Base-by-base conservation (phyloP, 371 early-diverging fungal species). In the Syncephalastrum racemosum region DNA sequence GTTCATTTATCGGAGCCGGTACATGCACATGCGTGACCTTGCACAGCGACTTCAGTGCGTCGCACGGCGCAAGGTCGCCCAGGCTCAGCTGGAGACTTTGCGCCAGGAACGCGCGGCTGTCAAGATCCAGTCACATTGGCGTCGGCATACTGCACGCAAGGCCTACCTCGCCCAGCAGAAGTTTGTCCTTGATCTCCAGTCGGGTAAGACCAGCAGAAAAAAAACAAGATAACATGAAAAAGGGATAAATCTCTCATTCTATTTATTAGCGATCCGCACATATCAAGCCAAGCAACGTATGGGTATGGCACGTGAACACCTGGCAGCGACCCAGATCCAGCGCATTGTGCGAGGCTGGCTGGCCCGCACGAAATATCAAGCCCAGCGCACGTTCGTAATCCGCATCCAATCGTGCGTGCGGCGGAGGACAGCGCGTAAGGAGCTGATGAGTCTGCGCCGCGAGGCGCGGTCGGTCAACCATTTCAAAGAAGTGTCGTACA, bases 381-480 rank as follows among this genome's bases (percentile, higher is more conserved):
- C 67, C 16, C 74, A 79, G 25, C 39, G 77, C n/a, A 60, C 68
- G 53, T 70, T 80, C 22, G 70, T 97, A 24, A 67, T 93, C 16
- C 70, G 85, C 45, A 58, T 94, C 45, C 99, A 98, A 77, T 83
- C 90, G 4, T 87, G 85, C 50, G 62, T 90, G 42, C 92, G 97
- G 47, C 86, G 91, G n/a, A 80, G 76, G 42, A 58, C 59, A 16
- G 96, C 97, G 23, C 70, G 73, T 25, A 80, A 79, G 54, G 78
- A 82, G 53, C 70, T 93, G 31, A 64, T 72, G 47, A 47, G 64
- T 39, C 77, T 91, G 40, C 87, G 88, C 63, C 80, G 79, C 16
- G 97, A 99, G 68, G 90, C 93, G 14, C 81, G 89, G 46, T 92
- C 93, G 23, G 91, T 91, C 12, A 89, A 87, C 50, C 96, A 96